phyloP scores from a whole-genome alignment of 2,329 filamentous ascomycete genomes.

The Verticillium nonalfalfae region DNA sequence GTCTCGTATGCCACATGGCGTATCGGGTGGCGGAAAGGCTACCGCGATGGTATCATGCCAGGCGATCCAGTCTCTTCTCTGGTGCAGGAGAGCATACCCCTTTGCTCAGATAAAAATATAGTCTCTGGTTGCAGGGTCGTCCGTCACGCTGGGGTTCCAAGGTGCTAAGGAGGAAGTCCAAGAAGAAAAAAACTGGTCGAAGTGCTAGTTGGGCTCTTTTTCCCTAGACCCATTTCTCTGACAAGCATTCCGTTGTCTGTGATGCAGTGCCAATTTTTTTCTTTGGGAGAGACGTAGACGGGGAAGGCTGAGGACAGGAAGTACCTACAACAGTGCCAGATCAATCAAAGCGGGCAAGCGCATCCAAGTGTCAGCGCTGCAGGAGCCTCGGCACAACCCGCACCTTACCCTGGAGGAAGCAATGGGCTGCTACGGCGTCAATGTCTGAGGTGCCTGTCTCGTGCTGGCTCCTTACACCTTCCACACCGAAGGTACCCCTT shows the following conservation, averaged over 20 bases:
- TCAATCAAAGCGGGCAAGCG: background rate
- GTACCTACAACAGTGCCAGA: background rate
- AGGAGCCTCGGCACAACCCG: background rate
- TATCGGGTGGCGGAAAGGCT: slow-evolving; percentile 45
- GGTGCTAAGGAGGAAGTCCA: too few species aligned
- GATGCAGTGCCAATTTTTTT: background rate
- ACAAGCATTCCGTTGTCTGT: background rate
- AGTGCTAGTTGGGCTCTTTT: background rate
- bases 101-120: slow-evolving; percentile 11
- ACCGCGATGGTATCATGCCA: slow-evolving; percentile 27
- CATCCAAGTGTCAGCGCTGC: background rate
- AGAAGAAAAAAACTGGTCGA: background rate
- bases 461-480: background rate
- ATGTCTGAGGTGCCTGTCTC: background rate
- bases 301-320: background rate
- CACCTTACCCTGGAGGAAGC: background rate
- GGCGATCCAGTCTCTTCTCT: slow-evolving; percentile 1
- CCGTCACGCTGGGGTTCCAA: background rate
- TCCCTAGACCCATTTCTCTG: background rate
- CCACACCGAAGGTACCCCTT: background rate
- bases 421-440: background rate
- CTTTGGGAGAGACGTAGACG: background rate
- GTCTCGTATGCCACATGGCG: slow-evolving; percentile 70
- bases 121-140: background rate
- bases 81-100: slow-evolving; percentile 21